Percentiles rank a stretch among this genome's conserved stretches.
These are phyloP conservation scores for Panicum hallii DNA, from an alignment of 202 grass and related monocot genomes.

Conservation along the genomic window DNA sequence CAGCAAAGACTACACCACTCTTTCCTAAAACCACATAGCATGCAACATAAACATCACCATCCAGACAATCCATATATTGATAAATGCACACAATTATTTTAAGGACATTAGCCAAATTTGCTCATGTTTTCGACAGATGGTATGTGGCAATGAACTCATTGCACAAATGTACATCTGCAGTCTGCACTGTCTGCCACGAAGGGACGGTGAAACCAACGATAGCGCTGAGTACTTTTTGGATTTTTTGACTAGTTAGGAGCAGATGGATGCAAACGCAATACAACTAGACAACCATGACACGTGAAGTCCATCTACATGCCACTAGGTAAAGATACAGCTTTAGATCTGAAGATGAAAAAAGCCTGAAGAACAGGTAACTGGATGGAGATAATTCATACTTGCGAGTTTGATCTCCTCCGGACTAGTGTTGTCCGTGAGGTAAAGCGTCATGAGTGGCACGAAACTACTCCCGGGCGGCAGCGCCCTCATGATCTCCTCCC, in stretches of 20 bases:
- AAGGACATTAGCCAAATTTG: not conserved
- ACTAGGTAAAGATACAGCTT: not conserved
- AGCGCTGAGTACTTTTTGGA: not conserved
- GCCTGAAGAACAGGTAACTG: not conserved
- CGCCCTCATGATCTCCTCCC: conserved; percentile 72
- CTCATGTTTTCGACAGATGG: conserved; percentile 3
- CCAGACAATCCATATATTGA: conserved; percentile 6
- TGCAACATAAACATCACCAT: conserved; percentile 41
- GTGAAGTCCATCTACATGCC: not conserved
- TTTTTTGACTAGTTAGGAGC: not conserved
- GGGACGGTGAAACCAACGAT: not conserved
- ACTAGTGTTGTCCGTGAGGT: conserved; percentile 85
- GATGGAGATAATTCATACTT: conserved; percentile 46
- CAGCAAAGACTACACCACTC: conserved; percentile 77
- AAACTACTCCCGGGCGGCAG: conserved; percentile 61
- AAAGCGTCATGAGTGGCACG: conserved; percentile 84
- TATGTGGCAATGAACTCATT: not conserved
- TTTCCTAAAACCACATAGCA: conserved; percentile 55
- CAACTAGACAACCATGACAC: not conserved
- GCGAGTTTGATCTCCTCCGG: conserved; percentile 79
- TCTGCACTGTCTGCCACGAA: not conserved
- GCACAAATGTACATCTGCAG: not conserved
- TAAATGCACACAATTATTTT: not conserved
- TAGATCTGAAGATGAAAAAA: not conserved
- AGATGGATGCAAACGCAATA: not conserved